Evolutionary conservation across 2,329 filamentous ascomycete species (phyloP).

Genomic region (Verticillium nonalfalfae): DNA sequence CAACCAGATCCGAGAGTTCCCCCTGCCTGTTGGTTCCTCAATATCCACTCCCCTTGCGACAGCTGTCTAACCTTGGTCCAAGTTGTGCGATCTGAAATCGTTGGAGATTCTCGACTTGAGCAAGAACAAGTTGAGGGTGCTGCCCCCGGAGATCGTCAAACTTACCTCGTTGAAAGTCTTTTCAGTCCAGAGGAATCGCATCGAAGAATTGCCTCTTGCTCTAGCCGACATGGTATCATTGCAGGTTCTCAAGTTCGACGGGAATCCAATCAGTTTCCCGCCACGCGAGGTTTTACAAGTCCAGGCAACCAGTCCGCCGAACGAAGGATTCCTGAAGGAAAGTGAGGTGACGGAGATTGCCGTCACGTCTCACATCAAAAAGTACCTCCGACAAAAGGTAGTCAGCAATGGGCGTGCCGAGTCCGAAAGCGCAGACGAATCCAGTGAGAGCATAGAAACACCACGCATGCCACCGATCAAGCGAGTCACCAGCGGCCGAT

Average conservation of each 20-base stretch:
- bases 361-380: slow-evolving; percentile 56
- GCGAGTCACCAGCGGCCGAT: slow-evolving; percentile 57
- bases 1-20: slow-evolving; percentile 63
- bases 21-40: slow-evolving; percentile 41
- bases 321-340: slow-evolving; percentile 47
- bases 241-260: slow-evolving; percentile 83
- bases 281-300: slow-evolving; percentile 62
- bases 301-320: slow-evolving; percentile 47
- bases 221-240: slow-evolving; percentile 86
- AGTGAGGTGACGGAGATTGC: slow-evolving; percentile 57
- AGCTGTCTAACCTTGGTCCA: slow-evolving; percentile 14
- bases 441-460: slow-evolving; percentile 71
- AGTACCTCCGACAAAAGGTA: slow-evolving; percentile 48
- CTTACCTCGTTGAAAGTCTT: slow-evolving; percentile 84
- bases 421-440: slow-evolving; percentile 52
- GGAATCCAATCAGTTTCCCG: slow-evolving; percentile 74
- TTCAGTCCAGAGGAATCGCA: slow-evolving; percentile 79
- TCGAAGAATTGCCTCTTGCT: slow-evolving; percentile 76
- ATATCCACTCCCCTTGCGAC: background rate
- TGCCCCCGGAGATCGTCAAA: slow-evolving; percentile 75
- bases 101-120: slow-evolving; percentile 92
- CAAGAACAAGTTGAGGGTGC: slow-evolving; percentile 71
- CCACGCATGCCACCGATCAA: slow-evolving; percentile 61
- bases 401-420: slow-evolving; percentile 43
- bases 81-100: slow-evolving; percentile 81